Base-by-base conservation (phyloP, 305 asterid species). In the Fraxinus sp. region DNA sequence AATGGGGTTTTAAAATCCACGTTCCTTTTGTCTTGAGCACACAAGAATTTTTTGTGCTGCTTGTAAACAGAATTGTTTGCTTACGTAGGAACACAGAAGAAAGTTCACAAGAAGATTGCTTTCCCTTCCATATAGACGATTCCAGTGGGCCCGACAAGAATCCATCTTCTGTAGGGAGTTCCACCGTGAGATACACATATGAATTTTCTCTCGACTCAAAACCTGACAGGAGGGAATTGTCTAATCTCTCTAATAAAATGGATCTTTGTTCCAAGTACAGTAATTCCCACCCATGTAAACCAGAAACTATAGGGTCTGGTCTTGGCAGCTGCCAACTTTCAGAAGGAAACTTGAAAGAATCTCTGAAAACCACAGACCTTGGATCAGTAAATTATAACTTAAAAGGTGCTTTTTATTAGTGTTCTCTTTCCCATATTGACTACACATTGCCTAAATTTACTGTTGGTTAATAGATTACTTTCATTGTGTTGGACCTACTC, bases 111-210 rank as follows among this genome's bases (percentile, higher is more conserved):
- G 98, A 93, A 89, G 92, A 91, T 86, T 86, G 89, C 85, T 91
- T 94, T 68, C 97, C 98, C 8, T 92, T 93, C 78, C 88, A 84
- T 85, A 89, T 92, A 32, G 98, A 96, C 85, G 97, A 94, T 86
- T 84, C 92, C 78, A 78, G 88, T 80, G 88, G 87, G 68, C 92
- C 94, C 81, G 91, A 84, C 81, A 86, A 91, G 72, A 90, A 87
- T 86, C 92, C 91, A 77, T 89, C 95, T 79, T 87, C 84, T 83
- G 80, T 82, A 20, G 87, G 87, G 89, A 88, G 79, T 85, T 81
- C 90, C 77, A 85, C 92, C 81, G 76, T 86, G 83, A 88, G 77
- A 89, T 78, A 89, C 81, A 79, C 90, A 72, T 73, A 86, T 86
- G 96, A 93, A 77, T 93, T 93, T 90, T 89, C 98, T 82, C 87